A percentile compares a stretch with the other conserved stretches of the same genome.
These are phyloP conservation scores for Candida yuanshanica DNA, from an alignment of 805 yeast genomes.

Conservation along the genomic window DNA sequence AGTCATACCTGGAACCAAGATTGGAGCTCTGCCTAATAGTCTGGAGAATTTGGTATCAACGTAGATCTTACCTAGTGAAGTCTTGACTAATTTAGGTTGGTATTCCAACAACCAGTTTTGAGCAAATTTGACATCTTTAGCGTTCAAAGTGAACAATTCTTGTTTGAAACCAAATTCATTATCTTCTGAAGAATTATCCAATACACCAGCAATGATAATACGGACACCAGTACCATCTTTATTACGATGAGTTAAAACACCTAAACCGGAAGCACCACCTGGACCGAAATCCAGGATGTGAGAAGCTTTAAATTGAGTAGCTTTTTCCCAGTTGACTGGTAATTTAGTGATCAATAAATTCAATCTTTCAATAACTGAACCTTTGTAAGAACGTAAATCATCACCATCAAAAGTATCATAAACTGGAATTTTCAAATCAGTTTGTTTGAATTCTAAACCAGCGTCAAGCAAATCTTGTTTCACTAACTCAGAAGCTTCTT, in stretches of 20 bases:
- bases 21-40: conserved; percentile 89
- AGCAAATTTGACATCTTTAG: conserved; percentile 63
- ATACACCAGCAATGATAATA: conserved; percentile 86
- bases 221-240: conserved; percentile 98
- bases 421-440: conserved; percentile 74
- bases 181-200: conserved; percentile 66
- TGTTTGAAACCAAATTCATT: conserved; percentile 89
- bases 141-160: conserved; percentile 75
- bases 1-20: conserved; percentile 99
- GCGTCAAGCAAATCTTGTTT: conserved; percentile 57
- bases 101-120: conserved; percentile 87
- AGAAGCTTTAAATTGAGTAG: conserved; percentile 76
- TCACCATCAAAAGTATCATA: conserved; percentile 84
- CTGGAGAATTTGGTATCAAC: conserved; percentile 94
- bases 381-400: conserved; percentile 56
- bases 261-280: conserved; percentile 96
- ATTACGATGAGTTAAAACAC: conserved; percentile 93
- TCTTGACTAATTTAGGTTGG: conserved; percentile 80
- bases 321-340: conserved; percentile 92
- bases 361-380: conserved; percentile 60
- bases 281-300: conserved; percentile 98
- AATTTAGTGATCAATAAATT: conserved; percentile 79
- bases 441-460: conserved; percentile 48
- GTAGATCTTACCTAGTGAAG: conserved; percentile 63
- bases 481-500: conserved; percentile 64